These are phyloP conservation scores for Blastobotrys ciferrii DNA, from an alignment of 1,139 yeast genomes.

Conservation along the genomic window DNA sequence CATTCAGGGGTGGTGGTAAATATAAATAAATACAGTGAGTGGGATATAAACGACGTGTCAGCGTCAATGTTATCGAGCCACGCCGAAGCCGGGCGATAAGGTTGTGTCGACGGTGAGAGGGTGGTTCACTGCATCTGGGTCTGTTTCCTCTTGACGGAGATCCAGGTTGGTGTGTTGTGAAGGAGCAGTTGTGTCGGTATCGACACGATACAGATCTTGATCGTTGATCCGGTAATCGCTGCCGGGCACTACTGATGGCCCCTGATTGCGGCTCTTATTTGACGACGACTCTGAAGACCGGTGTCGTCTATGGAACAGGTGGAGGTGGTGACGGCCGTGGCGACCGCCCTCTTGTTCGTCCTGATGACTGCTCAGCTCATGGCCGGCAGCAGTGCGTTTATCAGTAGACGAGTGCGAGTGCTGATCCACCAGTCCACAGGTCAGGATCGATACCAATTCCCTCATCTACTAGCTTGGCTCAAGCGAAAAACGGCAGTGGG, in stretches of 20 bases:
- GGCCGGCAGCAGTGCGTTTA: no score
- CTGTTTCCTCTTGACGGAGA: slow-evolving; percentile 3
- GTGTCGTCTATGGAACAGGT: slow-evolving; percentile 3
- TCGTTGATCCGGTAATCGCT: slow-evolving; percentile 21
- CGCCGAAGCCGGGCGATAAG: slow-evolving; percentile 20
- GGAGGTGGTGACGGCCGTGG: background rate
- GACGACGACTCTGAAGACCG: background rate
- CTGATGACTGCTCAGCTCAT: background rate
- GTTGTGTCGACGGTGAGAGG: slow-evolving; percentile 21
- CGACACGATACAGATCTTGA: slow-evolving; percentile 16
- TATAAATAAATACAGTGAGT: background rate
- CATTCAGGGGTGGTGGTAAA: no score
- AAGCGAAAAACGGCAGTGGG: background rate
- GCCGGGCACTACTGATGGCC: slow-evolving; percentile 6
- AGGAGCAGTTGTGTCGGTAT: slow-evolving; percentile 14
- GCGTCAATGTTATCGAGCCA: slow-evolving; percentile 8
- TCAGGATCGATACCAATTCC: background rate
- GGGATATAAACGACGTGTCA: background rate
- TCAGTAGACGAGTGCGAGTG: no score
- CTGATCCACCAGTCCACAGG: slow-evolving; percentile 5
- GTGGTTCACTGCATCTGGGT: slow-evolving; percentile 14
- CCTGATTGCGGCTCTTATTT: background rate
- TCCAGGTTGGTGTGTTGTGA: slow-evolving; percentile 11
- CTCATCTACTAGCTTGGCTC: background rate
- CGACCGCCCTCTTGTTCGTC: background rate